Base-by-base conservation (phyloP, 2,329 filamentous ascomycete species). In the Paraconiothyrium sp. region DNA sequence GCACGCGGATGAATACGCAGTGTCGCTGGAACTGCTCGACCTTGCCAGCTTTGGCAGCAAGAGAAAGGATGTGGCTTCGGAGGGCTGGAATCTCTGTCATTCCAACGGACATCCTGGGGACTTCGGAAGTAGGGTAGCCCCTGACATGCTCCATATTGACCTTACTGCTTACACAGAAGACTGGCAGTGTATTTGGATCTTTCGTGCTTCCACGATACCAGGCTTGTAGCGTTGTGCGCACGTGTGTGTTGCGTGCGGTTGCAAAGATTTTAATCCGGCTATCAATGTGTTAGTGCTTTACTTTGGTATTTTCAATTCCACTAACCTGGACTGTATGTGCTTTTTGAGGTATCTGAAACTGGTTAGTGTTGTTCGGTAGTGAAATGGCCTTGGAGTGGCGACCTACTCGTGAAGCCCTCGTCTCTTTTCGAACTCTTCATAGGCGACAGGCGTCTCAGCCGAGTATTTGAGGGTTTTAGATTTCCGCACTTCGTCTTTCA, bases 91-190 rank as follows among this genome's bases (percentile, higher is more conserved):
- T 54, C 14, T 52, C 46, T 4, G 59, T 54, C 37, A 32, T 39
- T 10, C 22, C 32, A 3, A 54, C 3, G 4, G 54, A 56, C n/a
- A 61, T 22, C 1, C 13, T n/a, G 2, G 54, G 54, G 7, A 48
- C 14, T 10, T 52, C 32, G 1, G 8, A 10, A 8, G 8, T 4
- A 11, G n/a, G 3, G 32, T 30, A 48, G 6, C 59, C 54, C 4
- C 20, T n/a, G 8, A 54, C 6, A 24, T 61, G 43, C n/a, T 37
- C 35, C 47, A 54, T 52, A 20, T 60, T 52, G n/a, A 39, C 34
- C 37, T 60, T 57, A 30, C 54, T 60, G 39, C 46, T 52, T 2
- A 60, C 47, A 22, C 52, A 52, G 37, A 57, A 60, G 2, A 60
- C 30, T 0, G 34, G 52, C 1, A 46, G 47, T n/a, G 22, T 32